Evolutionary conservation across 2,329 filamentous ascomycete genomes (phyloP).

Genomic region (Xylariaceae sp.): DNA sequence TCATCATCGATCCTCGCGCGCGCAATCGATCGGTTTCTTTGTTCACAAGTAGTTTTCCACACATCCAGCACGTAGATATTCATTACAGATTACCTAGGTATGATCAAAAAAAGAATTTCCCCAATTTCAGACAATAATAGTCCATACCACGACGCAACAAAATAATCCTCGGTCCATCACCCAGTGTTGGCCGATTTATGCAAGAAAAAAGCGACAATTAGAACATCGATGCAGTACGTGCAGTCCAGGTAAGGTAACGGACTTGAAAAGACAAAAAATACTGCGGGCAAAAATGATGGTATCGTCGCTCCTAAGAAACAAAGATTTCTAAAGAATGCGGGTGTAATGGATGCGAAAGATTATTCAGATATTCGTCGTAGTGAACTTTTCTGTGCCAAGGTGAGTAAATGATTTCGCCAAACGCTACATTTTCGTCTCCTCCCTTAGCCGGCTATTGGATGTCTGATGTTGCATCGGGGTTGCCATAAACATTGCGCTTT

Average conservation of each 20-base stretch:
- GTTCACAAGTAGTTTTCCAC: neutral
- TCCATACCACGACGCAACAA: conserved; percentile 12
- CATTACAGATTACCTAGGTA: too few relatives aligned
- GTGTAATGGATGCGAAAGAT: conserved; percentile 2
- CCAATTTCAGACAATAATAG: too few relatives aligned
- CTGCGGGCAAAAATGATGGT: conserved; percentile 12
- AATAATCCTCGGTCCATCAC: conserved; percentile 11
- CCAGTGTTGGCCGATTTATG: conserved; percentile 7
- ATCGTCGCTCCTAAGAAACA: conserved; percentile 17
- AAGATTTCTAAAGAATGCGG: conserved; percentile 13
- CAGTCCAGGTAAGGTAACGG: conserved; percentile 4
- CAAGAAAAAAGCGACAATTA: conserved; percentile 11
- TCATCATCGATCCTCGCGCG: too few relatives aligned
- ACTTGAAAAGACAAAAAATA: conserved; percentile 14
- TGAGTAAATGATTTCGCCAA: neutral
- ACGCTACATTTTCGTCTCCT: conserved; percentile 43
- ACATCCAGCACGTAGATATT: conserved; percentile 10
- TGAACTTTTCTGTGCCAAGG: conserved; percentile 1
- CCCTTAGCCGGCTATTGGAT: conserved; percentile 49
- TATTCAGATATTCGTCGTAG: conserved; percentile 7
- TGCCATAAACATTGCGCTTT: conserved; percentile 55
- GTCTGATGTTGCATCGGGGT: conserved; percentile 45
- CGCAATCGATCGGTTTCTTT: too few relatives aligned
- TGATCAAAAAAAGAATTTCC: too few relatives aligned
- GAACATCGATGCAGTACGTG: conserved; percentile 10